These are phyloP conservation scores for Zasmidium angulare DNA, from an alignment of 2,329 filamentous ascomycete species.

Conservation along the genomic window DNA sequence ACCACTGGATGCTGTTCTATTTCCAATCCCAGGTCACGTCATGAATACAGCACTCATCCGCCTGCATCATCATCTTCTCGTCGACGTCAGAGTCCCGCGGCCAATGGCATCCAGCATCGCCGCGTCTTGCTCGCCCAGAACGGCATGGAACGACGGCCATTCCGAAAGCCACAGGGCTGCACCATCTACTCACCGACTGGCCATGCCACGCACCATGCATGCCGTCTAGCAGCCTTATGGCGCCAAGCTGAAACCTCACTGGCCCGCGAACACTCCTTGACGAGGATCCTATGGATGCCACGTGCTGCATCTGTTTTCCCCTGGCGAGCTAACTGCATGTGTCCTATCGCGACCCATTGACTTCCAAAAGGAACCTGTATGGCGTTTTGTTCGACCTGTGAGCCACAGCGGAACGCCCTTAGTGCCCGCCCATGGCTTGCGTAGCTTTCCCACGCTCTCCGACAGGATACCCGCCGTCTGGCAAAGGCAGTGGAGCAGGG, in stretches of 20 bases:
- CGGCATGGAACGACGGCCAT: constrained; percentile 4
- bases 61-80: neutral
- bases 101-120: neutral
- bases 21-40: no score
- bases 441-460: neutral
- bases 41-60: neutral
- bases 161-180: neutral
- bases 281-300: neutral
- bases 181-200: neutral
- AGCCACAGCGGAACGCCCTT: neutral
- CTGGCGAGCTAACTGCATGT: neutral
- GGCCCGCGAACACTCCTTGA: neutral
- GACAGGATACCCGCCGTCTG: neutral
- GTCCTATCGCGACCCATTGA: neutral
- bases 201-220: neutral
- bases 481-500: neutral
- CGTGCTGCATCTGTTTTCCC: neutral
- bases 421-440: constrained; percentile 1
- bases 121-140: neutral
- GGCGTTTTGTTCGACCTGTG: neutral
- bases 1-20: no score
- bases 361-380: neutral
- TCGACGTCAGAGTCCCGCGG: neutral
- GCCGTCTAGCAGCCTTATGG: neutral
- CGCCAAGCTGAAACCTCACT: neutral